Percentiles rank a stretch among this genome's conserved stretches.
phyloP scores from a whole-genome alignment of 331 rosid genomes.

The Telfairia occidentalis region DNA sequence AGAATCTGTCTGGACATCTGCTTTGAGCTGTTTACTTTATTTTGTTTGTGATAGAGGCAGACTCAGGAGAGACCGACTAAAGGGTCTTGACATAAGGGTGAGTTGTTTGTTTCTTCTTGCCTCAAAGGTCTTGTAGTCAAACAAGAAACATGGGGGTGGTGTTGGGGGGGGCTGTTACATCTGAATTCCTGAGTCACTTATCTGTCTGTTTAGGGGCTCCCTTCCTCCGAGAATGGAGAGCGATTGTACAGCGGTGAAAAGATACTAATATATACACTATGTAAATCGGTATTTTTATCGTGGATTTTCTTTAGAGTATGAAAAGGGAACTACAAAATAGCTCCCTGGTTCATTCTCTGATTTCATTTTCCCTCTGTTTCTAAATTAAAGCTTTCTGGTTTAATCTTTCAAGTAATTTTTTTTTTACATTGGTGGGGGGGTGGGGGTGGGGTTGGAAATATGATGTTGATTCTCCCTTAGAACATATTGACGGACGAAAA shows the following conservation, averaged over 20 bases:
- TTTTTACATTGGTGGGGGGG: too few species aligned
- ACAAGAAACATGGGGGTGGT: neutral
- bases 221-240: too few species aligned
- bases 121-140: neutral
- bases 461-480: neutral
- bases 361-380: too few species aligned
- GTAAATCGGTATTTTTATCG: neutral
- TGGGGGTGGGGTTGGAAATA: too few species aligned
- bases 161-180: neutral
- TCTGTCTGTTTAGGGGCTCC: too few species aligned
- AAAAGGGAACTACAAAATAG: neutral
- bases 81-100: constrained; percentile 97
- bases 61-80: constrained; percentile 67
- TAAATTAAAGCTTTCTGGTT: neutral
- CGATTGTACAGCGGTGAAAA: too few species aligned
- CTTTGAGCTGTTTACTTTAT: constrained; percentile 93
- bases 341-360: neutral
- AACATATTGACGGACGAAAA: neutral
- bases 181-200: too few species aligned
- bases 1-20: constrained; percentile 98
- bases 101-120: constrained; percentile 20
- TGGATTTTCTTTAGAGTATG: too few species aligned
- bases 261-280: neutral
- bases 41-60: constrained; percentile 91
- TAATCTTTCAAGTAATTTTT: too few species aligned